phyloP scores from a whole-genome alignment of 192 early-diverging fungal genomes.

The Rhizophlyctis rosea region DNA sequence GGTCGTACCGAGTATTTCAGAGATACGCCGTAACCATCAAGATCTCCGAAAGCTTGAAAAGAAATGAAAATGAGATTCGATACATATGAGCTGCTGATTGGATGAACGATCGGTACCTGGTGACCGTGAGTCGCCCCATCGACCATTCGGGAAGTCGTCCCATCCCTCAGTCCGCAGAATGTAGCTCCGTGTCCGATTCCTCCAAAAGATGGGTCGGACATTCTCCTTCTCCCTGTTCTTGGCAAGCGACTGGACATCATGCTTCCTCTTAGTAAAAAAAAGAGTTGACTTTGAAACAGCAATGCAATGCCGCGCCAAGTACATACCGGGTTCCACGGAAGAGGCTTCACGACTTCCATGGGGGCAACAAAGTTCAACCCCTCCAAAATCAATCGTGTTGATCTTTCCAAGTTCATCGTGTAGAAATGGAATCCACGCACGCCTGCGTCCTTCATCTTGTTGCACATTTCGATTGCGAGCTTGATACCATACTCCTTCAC shows the following conservation, averaged over 20 bases:
- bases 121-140: slow-evolving; percentile 96
- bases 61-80: slow-evolving; percentile 1
- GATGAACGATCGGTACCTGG: slow-evolving; percentile 64
- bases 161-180: slow-evolving; percentile 85
- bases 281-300: slow-evolving; percentile 24
- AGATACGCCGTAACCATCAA: slow-evolving; percentile 77
- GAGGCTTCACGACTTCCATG: slow-evolving; percentile 62
- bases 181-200: slow-evolving; percentile 90
- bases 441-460: slow-evolving; percentile 64
- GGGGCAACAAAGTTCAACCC: slow-evolving; percentile 73
- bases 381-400: slow-evolving; percentile 84
- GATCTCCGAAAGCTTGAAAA: slow-evolving; percentile 46
- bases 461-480: slow-evolving; percentile 81
- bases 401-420: slow-evolving; percentile 86
- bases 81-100: neutral
- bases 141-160: slow-evolving; percentile 98
- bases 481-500: slow-evolving; percentile 92
- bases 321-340: slow-evolving; percentile 80
- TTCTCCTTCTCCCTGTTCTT: slow-evolving; percentile 88
- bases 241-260: slow-evolving; percentile 60
- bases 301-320: neutral
- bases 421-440: slow-evolving; percentile 91
- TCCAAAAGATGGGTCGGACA: slow-evolving; percentile 99
- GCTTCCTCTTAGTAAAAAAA: slow-evolving; percentile 13
- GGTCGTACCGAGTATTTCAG: slow-evolving; percentile 67